Percentiles rank a stretch among this genome's conserved stretches.
These are phyloP conservation scores for Globisporangium cederbergense DNA, from an alignment of 352 stramenopile species.

Conservation along the genomic window DNA sequence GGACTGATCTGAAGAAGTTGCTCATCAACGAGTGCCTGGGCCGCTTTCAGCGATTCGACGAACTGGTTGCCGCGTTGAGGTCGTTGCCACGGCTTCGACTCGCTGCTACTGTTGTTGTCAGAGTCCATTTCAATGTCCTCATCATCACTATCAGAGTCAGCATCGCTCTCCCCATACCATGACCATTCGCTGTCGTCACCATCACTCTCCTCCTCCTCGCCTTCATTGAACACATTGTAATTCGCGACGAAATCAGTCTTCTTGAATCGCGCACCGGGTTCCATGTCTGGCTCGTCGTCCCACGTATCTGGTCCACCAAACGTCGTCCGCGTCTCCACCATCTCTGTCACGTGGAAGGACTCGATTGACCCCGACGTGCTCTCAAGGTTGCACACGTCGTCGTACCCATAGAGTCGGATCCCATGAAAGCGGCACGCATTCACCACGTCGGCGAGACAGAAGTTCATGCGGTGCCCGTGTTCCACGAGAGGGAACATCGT, in stretches of 20 bases:
- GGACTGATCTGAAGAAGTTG: constrained; percentile 32
- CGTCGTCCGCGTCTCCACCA: constrained; percentile 43
- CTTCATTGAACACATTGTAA: constrained; percentile 35
- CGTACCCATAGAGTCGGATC: constrained; percentile 77
- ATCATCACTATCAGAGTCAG: constrained; percentile 34
- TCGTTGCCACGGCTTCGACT: constrained; percentile 19
- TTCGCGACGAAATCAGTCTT: constrained; percentile 69
- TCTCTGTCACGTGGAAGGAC: constrained; percentile 66
- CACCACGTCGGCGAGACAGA: constrained; percentile 67
- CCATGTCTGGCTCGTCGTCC: constrained; percentile 50
- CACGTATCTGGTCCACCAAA: constrained; percentile 22
- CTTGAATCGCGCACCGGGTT: constrained; percentile 41
- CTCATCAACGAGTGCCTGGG: constrained; percentile 47
- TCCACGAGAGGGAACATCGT: constrained; percentile 49
- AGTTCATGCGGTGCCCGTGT: constrained; percentile 35
- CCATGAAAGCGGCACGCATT: constrained; percentile 56
- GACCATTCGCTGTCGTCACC: constrained; percentile 50
- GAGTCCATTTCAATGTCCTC: constrained; percentile 22
- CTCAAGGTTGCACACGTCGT: constrained; percentile 63
- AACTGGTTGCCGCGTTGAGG: constrained; percentile 35
- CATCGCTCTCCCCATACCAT: constrained; percentile 60
- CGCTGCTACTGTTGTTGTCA: constrained; percentile 8
- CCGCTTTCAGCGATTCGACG: constrained; percentile 33
- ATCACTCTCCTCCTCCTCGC: constrained; percentile 44
- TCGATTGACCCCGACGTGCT: constrained; percentile 16